A percentile compares a stretch with the other conserved stretches of the same genome.
phyloP scores from a whole-genome alignment of 768 basidiomycete genomes.

The Sarcodon aspratus region DNA sequence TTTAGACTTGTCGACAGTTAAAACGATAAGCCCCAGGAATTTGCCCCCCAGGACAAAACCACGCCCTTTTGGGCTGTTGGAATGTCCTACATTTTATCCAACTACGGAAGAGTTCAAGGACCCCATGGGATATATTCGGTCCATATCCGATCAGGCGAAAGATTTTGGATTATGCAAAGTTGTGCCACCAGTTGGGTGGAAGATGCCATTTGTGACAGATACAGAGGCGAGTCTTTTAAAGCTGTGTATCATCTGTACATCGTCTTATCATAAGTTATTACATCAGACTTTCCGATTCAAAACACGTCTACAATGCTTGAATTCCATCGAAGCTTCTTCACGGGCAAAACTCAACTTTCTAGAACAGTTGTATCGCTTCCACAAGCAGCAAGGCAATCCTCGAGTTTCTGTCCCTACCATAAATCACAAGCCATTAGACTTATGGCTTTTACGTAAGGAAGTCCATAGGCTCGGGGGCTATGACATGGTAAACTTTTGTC shows the following conservation, averaged over 20 bases:
- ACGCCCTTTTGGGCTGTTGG: constrained; percentile 77
- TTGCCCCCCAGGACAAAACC: constrained; percentile 27
- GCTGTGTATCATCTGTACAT: constrained; percentile 4
- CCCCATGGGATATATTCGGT: constrained; percentile 87
- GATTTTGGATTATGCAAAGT: constrained; percentile 92
- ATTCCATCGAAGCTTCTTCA: constrained; percentile 95
- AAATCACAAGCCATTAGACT: constrained; percentile 84
- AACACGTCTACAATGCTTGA: constrained; percentile 88
- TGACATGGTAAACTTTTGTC: constrained; percentile 48
- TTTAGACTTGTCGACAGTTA: constrained; percentile 63
- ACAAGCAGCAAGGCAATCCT: constrained; percentile 88
- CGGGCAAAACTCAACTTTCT: constrained; percentile 95
- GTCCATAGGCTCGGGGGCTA: constrained; percentile 85
- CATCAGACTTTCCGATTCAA: constrained; percentile 84
- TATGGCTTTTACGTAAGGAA: constrained; percentile 89
- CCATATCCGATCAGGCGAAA: constrained; percentile 59
- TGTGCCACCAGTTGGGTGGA: constrained; percentile 86
- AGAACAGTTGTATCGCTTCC: constrained; percentile 93
- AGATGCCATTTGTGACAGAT: constrained; percentile 92
- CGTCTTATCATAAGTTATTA: constrained; percentile 6
- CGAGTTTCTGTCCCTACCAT: constrained; percentile 90
- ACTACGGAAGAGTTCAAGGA: constrained; percentile 87
- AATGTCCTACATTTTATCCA: constrained; percentile 87
- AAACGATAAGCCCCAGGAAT: constrained; percentile 46
- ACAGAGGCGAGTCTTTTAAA: constrained; percentile 60